A percentile compares a stretch with the other conserved stretches of the same genome.
These are phyloP conservation scores for Magnolia officinalis DNA, from an alignment of 164 flowering plant species.

Conservation along the genomic window DNA sequence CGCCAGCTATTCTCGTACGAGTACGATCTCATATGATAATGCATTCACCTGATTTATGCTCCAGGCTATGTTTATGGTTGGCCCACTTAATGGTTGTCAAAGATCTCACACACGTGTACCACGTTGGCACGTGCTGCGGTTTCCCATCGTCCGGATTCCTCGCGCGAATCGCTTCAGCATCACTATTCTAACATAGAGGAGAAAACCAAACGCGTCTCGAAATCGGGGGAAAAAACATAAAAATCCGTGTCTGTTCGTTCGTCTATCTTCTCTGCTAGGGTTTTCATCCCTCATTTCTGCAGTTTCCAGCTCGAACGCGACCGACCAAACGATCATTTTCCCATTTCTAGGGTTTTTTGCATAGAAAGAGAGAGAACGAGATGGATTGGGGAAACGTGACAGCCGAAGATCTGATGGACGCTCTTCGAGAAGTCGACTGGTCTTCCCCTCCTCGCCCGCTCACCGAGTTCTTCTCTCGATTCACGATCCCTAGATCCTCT, in stretches of 20 bases:
- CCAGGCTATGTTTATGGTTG: too few relatives aligned
- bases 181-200: not conserved
- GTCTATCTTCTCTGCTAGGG: not conserved
- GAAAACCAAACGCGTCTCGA: not conserved
- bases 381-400: slow-evolving; percentile 73
- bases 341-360: not conserved
- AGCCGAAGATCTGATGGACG: slow-evolving; percentile 83
- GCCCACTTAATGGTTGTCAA: too few relatives aligned
- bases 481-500: slow-evolving; percentile 67
- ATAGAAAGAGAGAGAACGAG: not conserved
- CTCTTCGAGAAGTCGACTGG: slow-evolving; percentile 92
- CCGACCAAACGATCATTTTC: not conserved
- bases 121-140: too few relatives aligned
- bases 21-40: too few relatives aligned
- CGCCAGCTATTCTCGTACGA: too few relatives aligned
- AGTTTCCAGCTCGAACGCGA: not conserved
- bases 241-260: not conserved
- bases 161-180: not conserved
- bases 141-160: not conserved
- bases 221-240: not conserved
- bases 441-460: slow-evolving; percentile 87
- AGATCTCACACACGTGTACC: too few relatives aligned
- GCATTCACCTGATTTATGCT: too few relatives aligned
- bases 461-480: slow-evolving; percentile 81
- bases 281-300: not conserved